Conservation (phyloP, 768 basidiomycete species). For the Russula olivacea region DNA sequence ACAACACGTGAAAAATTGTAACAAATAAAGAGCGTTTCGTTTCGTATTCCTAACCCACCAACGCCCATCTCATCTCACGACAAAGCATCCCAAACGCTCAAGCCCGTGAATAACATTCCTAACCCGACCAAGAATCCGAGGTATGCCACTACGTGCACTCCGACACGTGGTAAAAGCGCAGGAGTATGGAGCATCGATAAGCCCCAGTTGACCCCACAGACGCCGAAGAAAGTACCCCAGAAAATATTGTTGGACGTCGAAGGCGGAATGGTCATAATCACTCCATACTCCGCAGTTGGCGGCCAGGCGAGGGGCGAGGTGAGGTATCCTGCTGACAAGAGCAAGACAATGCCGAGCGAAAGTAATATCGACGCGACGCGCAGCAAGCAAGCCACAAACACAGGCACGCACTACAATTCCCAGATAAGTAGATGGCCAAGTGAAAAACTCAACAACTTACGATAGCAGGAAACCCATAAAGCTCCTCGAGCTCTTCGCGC, state of each 20-base stretch:
- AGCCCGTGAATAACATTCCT: slow-evolving; percentile 63
- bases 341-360: slow-evolving; percentile 58
- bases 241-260: slow-evolving; percentile 28
- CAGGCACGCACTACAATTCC: slow-evolving; percentile 60
- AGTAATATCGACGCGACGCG: slow-evolving; percentile 68
- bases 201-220: slow-evolving; percentile 38
- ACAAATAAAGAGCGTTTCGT: not conserved
- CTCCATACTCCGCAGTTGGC: not conserved
- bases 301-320: slow-evolving; percentile 38
- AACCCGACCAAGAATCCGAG: slow-evolving; percentile 58
- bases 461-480: slow-evolving; percentile 75
- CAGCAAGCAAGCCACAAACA: slow-evolving; percentile 72
- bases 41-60: not conserved
- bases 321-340: slow-evolving; percentile 57
- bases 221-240: slow-evolving; percentile 30
- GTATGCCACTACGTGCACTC: slow-evolving; percentile 73
- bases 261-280: slow-evolving; percentile 20
- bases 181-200: slow-evolving; percentile 64
- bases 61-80: slow-evolving; percentile 30
- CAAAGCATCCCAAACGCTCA: slow-evolving; percentile 68
- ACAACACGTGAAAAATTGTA: not conserved
- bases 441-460: slow-evolving; percentile 39
- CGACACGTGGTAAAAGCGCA: slow-evolving; percentile 60
- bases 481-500: slow-evolving; percentile 70
- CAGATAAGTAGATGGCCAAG: not conserved